Evolutionary conservation across 208 protist genomes (phyloP).

Genomic region (Herpetomonas samuelpessoai): DNA sequence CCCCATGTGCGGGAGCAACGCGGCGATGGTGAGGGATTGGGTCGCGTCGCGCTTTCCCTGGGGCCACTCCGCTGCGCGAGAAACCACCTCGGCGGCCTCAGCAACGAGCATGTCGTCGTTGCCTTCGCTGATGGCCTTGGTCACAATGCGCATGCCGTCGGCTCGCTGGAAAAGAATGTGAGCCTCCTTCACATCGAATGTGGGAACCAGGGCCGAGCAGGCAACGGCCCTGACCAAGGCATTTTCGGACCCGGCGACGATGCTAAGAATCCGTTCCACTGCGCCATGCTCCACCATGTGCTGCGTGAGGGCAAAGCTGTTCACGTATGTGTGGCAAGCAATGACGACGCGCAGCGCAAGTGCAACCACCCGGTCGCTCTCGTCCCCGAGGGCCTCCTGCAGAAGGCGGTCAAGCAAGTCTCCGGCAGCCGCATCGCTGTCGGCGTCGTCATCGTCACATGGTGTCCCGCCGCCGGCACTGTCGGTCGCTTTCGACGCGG

Average conservation of each 20-base stretch:
- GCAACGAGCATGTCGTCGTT: slow-evolving; percentile 44
- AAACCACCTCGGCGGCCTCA: slow-evolving; percentile 70
- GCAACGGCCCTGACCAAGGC: slow-evolving; percentile 43
- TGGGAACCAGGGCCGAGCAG: slow-evolving; percentile 39
- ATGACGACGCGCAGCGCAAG: slow-evolving; percentile 56
- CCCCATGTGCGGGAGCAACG: slow-evolving; percentile 47
- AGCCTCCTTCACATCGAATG: slow-evolving; percentile 78
- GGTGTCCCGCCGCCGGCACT: no score
- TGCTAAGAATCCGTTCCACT: slow-evolving; percentile 29
- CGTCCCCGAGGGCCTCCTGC: slow-evolving; percentile 44
- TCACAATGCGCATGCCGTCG: slow-evolving; percentile 38
- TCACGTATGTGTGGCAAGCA: slow-evolving; percentile 55
- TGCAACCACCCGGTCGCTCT: slow-evolving; percentile 49
- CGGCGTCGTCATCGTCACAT: background rate
- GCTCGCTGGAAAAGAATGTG: slow-evolving; percentile 49
- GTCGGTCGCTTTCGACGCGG: background rate
- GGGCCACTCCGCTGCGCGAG: slow-evolving; percentile 40
- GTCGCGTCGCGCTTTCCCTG: slow-evolving; percentile 61
- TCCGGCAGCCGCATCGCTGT: background rate
- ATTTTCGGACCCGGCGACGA: slow-evolving; percentile 34
- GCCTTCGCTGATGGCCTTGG: slow-evolving; percentile 23
- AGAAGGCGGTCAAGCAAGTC: slow-evolving; percentile 22
- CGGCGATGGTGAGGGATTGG: slow-evolving; percentile 28
- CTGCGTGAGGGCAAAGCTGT: slow-evolving; percentile 50
- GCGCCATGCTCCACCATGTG: slow-evolving; percentile 41